Base-by-base conservation (phyloP, 2,329 filamentous ascomycete species). In the Trichophyton mentagrophytes region DNA sequence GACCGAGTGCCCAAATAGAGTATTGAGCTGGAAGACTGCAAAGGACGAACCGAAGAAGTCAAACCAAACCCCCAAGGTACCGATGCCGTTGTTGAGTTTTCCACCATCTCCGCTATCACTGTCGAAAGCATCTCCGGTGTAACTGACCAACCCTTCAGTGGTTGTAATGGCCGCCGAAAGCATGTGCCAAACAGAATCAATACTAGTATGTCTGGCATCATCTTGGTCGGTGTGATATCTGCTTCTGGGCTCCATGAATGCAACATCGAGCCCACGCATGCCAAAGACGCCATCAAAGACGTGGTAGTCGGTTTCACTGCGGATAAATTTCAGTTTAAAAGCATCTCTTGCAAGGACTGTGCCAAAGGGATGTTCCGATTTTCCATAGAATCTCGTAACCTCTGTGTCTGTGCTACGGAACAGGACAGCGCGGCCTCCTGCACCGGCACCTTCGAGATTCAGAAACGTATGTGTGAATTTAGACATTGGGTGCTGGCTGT, bases 371-470 rank as follows among this genome's bases (percentile, higher is more conserved):
- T 91, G 79, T 22, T 82, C 80, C 27, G 82, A 82, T 30, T 81
- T 81, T 61, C 81, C 79, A 72, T 96, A 97, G 36, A 88, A 87
- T 62, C 81, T 82, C 0, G 90, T 92, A 25, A 95, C 86, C 72
- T 96, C 87, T 2, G 86, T 83, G 72, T 97, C 93, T 0, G 91
- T 92, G 59, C 86, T 87, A 62, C 93, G 84, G 75, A 99, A 97
- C 1, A 97, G 78, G 9, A 87, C 87, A 2, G 92, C 91, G 62
- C 90, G 82, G 0, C 92, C 91, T 9, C 93, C 93, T 11, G 92
- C 92, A 57, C 92, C 93, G 46, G 92, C 92, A 11, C 93, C 93
- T 73, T 99, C 93, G 15, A 99, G 82, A 67, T 99, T 99, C 65
- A 97, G 78, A 70, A 99, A 97, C 0, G 89, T 90, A 69, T 91